Percentiles rank a stretch among this genome's conserved stretches.
Evolutionary conservation across 345 rosid species (phyloP).

Genomic region (Citrus unshiu): DNA sequence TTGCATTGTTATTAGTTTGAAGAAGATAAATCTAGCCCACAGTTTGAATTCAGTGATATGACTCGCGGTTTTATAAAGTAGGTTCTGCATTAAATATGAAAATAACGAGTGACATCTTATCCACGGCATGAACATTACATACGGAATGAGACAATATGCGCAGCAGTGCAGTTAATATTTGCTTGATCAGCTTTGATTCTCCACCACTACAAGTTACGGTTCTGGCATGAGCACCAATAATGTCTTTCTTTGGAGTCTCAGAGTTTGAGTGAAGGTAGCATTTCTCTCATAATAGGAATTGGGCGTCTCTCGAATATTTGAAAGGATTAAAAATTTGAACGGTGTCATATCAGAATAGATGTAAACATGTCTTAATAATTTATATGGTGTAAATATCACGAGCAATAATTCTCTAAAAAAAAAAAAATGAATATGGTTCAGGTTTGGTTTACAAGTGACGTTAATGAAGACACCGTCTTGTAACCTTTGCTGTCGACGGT

Average conservation of each 20-base stretch:
- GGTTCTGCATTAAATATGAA: conserved; percentile 24
- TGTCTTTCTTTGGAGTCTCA: rapidly evolving
- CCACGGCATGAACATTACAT: conserved; percentile 21
- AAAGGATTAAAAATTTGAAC: rapidly evolving
- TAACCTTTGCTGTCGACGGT: background rate
- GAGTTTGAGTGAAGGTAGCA: no score
- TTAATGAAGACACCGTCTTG: background rate
- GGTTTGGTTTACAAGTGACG: no score
- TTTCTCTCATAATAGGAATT: no score
- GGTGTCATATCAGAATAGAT: no score
- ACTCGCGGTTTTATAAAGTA: background rate
- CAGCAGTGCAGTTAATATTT: background rate
- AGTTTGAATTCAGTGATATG: background rate
- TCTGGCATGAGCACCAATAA: no score
- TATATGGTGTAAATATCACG: no score
- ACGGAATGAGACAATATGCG: background rate
- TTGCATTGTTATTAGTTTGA: background rate
- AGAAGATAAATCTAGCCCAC: background rate
- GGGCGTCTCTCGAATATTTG: rapidly evolving
- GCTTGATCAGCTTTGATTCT: background rate
- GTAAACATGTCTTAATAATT: no score
- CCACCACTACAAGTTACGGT: background rate
- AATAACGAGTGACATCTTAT: conserved; percentile 20
- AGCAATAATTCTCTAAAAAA: no score
- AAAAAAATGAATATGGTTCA: background rate